These are phyloP conservation scores for Diaporthe sp. DNA, from an alignment of 2,329 filamentous ascomycete species.

Conservation along the genomic window DNA sequence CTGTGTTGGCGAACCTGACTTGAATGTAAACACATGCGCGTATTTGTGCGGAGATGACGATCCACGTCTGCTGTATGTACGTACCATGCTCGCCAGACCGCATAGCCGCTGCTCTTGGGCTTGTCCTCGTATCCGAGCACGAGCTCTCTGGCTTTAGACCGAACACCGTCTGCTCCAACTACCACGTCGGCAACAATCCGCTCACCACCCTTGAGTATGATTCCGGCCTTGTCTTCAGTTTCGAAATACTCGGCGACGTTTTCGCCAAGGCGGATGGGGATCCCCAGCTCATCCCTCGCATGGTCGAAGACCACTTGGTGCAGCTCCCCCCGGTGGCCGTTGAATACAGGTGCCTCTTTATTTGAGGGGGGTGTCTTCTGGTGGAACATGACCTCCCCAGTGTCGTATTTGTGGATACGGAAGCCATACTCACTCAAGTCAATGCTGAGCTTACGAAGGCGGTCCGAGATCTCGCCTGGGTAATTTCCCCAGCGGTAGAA, in stretches of 20 bases:
- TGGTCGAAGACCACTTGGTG: constrained; percentile 71
- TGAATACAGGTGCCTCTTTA: constrained; percentile 66
- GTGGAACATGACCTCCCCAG: constrained; percentile 70
- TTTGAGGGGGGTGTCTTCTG: constrained; percentile 60
- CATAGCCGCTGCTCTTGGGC: constrained; percentile 64
- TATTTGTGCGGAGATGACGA: background rate
- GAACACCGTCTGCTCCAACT: constrained; percentile 67
- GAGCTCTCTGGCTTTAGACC: constrained; percentile 63
- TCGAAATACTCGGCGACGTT: constrained; percentile 68
- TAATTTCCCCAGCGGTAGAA: constrained; percentile 67
- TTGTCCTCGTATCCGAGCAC: constrained; percentile 65
- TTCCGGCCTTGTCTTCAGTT: constrained; percentile 61
- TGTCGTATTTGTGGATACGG: constrained; percentile 72
- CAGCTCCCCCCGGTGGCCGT: constrained; percentile 71
- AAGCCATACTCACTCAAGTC: constrained; percentile 67
- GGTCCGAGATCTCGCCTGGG: constrained; percentile 57
- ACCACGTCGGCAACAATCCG: constrained; percentile 63
- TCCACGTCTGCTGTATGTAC: constrained; percentile 37
- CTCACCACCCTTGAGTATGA: constrained; percentile 62
- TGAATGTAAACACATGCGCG: background rate
- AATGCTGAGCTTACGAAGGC: constrained; percentile 64
- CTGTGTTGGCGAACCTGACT: constrained; percentile 59
- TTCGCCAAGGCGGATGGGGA: constrained; percentile 67
- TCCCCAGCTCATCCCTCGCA: constrained; percentile 64
- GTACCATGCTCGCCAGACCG: constrained; percentile 66